Percentiles rank a stretch among this genome's conserved stretches.
Conservation (phyloP, 2,329 filamentous ascomycete genomes). For the Hypoxylon sp. region DNA sequence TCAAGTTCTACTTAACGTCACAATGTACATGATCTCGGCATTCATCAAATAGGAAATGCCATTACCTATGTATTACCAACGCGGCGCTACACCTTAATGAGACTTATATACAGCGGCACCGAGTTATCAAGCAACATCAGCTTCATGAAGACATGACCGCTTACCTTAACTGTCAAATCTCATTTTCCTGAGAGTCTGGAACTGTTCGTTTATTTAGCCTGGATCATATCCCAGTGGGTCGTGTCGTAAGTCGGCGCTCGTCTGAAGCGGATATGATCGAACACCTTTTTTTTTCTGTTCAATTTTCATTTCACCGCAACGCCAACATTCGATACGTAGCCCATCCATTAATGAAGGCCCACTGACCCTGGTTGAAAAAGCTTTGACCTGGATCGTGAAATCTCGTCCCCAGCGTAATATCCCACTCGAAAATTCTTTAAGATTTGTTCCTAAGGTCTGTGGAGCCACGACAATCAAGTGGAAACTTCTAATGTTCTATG, state of each 20-base stretch:
- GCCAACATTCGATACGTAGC: conserved; percentile 38
- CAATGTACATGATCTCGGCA: conserved; percentile 37
- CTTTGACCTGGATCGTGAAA: conserved; percentile 39
- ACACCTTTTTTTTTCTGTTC: conserved; percentile 24
- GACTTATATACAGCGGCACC: conserved; percentile 9
- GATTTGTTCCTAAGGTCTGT: conserved; percentile 37
- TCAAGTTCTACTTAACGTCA: conserved; percentile 31
- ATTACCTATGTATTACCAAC: conserved; percentile 27
- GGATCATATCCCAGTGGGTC: conserved; percentile 26
- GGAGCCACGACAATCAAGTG: conserved; percentile 43
- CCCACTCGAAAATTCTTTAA: conserved; percentile 39
- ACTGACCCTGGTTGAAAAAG: conserved; percentile 40
- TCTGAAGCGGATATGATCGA: conserved; percentile 28
- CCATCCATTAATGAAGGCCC: conserved; percentile 38
- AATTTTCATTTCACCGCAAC: conserved; percentile 43
- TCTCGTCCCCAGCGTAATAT: conserved; percentile 40
- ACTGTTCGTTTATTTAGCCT: conserved; percentile 38
- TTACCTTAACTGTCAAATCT: conserved; percentile 40
- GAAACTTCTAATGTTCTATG: conserved; percentile 45
- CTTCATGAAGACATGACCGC: conserved; percentile 26
- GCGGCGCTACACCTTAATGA: conserved; percentile 23
- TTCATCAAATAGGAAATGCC: conserved; percentile 27
- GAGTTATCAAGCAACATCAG: conserved; percentile 32
- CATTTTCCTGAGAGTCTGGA: conserved; percentile 29
- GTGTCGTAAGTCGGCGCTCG: conserved; percentile 18